phyloP scores from a whole-genome alignment of 2,329 filamentous ascomycete species.

The Fusarium albidum region DNA sequence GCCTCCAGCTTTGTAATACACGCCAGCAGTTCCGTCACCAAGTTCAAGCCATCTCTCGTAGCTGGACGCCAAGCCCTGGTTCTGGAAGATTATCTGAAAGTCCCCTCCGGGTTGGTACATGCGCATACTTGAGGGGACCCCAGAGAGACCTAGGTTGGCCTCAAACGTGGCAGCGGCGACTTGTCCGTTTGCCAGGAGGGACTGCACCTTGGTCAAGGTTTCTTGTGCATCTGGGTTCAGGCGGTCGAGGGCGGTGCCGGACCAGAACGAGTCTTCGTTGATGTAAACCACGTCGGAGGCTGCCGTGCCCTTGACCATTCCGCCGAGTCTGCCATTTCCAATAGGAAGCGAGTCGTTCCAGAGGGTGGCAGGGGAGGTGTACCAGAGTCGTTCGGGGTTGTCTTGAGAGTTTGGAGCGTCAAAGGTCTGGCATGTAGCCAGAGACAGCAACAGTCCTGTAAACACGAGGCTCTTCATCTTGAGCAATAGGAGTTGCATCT shows the following conservation, averaged over 20 bases:
- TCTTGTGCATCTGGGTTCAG: conserved; percentile 1
- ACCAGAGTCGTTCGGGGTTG: neutral
- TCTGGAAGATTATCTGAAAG: conserved; percentile 5
- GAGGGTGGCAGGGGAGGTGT: neutral
- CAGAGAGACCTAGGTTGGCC: neutral
- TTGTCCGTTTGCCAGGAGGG: neutral
- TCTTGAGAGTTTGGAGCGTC: neutral
- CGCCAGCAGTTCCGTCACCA: neutral
- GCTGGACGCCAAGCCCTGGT: neutral
- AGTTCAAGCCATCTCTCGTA: conserved; percentile 6
- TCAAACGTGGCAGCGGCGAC: neutral
- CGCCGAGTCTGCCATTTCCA: conserved; percentile 1
- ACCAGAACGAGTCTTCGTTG: conserved; percentile 7
- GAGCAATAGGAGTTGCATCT: no score
- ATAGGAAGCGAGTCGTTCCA: conserved; percentile 5
- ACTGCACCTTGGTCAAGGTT: neutral
- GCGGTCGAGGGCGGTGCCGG: neutral
- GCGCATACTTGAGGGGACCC: conserved; percentile 4
- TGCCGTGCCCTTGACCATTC: neutral
- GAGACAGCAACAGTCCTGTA: no score
- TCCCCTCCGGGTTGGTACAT: conserved; percentile 1
- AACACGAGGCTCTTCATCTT: no score
- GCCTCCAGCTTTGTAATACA: neutral
- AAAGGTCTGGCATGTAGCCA: neutral
- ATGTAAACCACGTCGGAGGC: neutral